Base-by-base conservation (phyloP, 257 asterid species). In the Fraxinus pennsylvanica region DNA sequence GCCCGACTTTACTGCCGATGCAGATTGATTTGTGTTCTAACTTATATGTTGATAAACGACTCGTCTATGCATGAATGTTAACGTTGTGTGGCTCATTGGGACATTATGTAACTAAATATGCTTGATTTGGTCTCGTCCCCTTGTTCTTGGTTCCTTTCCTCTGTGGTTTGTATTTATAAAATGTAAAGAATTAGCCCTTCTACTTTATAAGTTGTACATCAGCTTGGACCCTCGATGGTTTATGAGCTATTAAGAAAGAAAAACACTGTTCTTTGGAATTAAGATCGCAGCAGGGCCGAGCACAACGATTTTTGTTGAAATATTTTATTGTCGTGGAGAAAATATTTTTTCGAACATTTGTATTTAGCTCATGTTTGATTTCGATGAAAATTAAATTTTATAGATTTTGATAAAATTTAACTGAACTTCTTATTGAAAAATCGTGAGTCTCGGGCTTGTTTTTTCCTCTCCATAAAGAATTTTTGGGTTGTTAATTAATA, bases 1-100 rank as follows among this genome's bases (percentile, higher is more conserved):
- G 83, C 98, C 98, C 13, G 98, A 94, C 84, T 94, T 94, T 76
- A 89, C 90, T 14, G 96, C 94, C 6, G 97, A 94, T 82, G 93
- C 90, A n/a, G 97, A 94, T 81, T 91, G 78, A 85, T 74, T 32
- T 72, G 45, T 65, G 19, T 54, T 68, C 30, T 71, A 29, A 79
- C 52, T 59, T 69, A 19, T 75, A 70, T 21, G 67, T 21, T 21
- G 27, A 74, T 65, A 43, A 19, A 57, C 74, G 75, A 67, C 33
- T 73, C 74, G 6, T 67, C 5, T 54, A 50, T 78, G 80, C 52
- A 75, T 50, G 43, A 77, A 41, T 75, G 69, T 57, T 74, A n/a
- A 0, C 4, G 52, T 43, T 12, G 5, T 43, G 52, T 43, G 17
- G 17, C 52, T 43, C 52, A 10, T 43, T 43, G 2, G 17, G 52